A percentile compares a stretch with the other conserved stretches of the same genome.
phyloP scores from a whole-genome alignment of 139 green algal genomes.

The Coelastrella sp. region DNA sequence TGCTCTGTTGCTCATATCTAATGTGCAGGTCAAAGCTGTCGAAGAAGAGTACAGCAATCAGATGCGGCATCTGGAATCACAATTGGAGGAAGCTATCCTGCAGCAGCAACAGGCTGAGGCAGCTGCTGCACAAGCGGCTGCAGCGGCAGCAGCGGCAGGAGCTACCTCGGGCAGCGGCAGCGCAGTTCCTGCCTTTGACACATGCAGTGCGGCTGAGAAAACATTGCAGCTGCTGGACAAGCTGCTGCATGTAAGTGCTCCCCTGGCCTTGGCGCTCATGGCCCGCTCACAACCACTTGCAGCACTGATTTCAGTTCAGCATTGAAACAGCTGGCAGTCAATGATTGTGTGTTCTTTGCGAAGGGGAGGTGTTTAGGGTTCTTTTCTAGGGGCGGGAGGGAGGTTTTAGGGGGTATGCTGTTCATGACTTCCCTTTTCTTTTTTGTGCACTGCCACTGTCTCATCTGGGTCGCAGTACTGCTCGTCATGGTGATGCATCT shows the following conservation, averaged over 20 bases:
- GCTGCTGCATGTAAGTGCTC: slow-evolving; percentile 58
- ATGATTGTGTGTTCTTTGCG: too few species aligned
- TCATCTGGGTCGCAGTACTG: too few species aligned
- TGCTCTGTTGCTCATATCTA: not conserved
- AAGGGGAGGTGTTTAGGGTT: too few species aligned
- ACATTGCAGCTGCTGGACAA: slow-evolving; percentile 75
- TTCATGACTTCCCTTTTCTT: not conserved
- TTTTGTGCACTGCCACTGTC: not conserved
- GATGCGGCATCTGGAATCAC: slow-evolving; percentile 66
- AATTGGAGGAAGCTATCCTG: slow-evolving; percentile 49
- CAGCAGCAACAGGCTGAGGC: slow-evolving; percentile 25
- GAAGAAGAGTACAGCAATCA: slow-evolving; percentile 70
- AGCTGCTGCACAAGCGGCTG: slow-evolving; percentile 1
- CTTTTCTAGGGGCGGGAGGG: too few species aligned
- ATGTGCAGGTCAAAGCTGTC: slow-evolving; percentile 63
- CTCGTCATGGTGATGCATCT: not conserved
- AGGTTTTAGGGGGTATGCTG: not conserved
- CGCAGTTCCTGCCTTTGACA: slow-evolving; percentile 58
- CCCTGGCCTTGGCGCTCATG: too few species aligned
- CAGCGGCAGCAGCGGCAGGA: not conserved
- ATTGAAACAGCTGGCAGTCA: too few species aligned
- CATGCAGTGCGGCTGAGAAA: slow-evolving; percentile 71
- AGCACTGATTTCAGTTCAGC: too few species aligned
- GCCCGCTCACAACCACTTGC: too few species aligned
- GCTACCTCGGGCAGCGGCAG: not conserved